phyloP scores from a whole-genome alignment of 202 grass and related monocot species.

The Brachypodium distachyon region DNA sequence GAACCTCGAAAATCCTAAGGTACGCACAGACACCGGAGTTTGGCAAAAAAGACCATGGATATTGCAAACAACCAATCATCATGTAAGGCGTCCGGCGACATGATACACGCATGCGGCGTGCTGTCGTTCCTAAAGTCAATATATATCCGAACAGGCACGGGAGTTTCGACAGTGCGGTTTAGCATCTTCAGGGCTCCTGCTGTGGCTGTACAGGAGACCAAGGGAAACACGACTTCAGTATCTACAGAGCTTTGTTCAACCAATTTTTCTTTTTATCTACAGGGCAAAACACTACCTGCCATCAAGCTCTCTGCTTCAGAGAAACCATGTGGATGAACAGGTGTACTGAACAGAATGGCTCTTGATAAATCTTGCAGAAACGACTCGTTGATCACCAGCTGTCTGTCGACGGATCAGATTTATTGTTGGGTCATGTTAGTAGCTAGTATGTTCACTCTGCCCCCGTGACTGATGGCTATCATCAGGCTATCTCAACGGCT shows the following conservation, averaged over 20 bases:
- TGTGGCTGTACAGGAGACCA: neutral
- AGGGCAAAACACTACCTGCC: neutral
- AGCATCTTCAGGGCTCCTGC: neutral
- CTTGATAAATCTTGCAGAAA: neutral
- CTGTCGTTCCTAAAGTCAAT: neutral
- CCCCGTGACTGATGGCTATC: neutral
- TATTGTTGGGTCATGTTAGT: too few relatives aligned
- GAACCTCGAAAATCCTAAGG: too few relatives aligned
- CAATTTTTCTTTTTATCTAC: too few relatives aligned
- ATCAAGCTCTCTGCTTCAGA: neutral
- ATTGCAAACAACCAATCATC: neutral
- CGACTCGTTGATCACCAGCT: neutral
- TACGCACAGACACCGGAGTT: too few relatives aligned
- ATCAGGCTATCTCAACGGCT: neutral
- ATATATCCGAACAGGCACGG: neutral
- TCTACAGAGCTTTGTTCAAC: conserved; percentile 17
- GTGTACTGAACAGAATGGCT: neutral
- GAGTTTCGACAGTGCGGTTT: neutral
- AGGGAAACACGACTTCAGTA: conserved; percentile 1
- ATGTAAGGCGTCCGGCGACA: too few relatives aligned
- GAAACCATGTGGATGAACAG: conserved; percentile 33
- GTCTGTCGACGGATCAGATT: neutral
- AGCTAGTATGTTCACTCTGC: neutral
- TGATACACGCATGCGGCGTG: neutral
- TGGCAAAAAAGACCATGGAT: neutral